Evolutionary conservation across 306 rosid species (phyloP).

Genomic region (Rosa rugosa): DNA sequence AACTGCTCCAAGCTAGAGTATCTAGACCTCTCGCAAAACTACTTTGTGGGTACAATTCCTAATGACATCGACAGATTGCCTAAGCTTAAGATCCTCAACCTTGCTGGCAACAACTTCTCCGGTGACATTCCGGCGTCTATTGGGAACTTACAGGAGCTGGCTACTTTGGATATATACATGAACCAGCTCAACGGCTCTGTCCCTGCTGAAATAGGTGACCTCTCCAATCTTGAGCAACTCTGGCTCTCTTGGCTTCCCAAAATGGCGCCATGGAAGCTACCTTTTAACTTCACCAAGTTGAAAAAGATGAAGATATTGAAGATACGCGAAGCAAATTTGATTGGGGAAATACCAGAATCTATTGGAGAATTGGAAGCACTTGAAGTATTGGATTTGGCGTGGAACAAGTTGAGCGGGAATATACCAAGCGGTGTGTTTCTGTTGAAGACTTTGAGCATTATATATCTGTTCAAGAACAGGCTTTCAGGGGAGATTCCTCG

Average conservation of each 20-base stretch:
- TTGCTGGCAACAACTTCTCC: constrained; percentile 41
- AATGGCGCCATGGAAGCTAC: constrained; percentile 36
- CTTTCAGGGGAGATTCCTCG: constrained; percentile 60
- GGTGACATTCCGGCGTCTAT: constrained; percentile 57
- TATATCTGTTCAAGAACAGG: constrained; percentile 40
- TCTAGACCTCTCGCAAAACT: constrained; percentile 49
- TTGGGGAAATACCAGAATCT: constrained; percentile 54
- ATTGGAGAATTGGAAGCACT: constrained; percentile 56
- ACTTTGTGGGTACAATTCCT: constrained; percentile 48
- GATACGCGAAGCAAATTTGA: constrained; percentile 37
- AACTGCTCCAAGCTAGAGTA: constrained; percentile 53
- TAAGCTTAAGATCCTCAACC: constrained; percentile 41
- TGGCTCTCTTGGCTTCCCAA: constrained; percentile 15
- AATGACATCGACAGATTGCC: constrained; percentile 41
- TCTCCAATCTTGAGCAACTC: constrained; percentile 53
- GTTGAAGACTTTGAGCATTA: constrained; percentile 39
- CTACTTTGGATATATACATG: constrained; percentile 24
- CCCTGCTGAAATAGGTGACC: constrained; percentile 54
- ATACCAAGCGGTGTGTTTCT: constrained; percentile 52
- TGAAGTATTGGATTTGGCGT: constrained; percentile 45
- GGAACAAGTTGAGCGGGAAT: constrained; percentile 40
- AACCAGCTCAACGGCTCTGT: constrained; percentile 44
- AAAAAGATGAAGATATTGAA: constrained; percentile 45
- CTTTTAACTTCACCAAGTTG: constrained; percentile 41
- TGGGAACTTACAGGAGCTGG: constrained; percentile 46